Evolutionary conservation across 495 filamentous ascomycete genomes (phyloP), one percentile per base, ranked within the genome.

Genomic region (Penicillium cataractarum): DNA sequence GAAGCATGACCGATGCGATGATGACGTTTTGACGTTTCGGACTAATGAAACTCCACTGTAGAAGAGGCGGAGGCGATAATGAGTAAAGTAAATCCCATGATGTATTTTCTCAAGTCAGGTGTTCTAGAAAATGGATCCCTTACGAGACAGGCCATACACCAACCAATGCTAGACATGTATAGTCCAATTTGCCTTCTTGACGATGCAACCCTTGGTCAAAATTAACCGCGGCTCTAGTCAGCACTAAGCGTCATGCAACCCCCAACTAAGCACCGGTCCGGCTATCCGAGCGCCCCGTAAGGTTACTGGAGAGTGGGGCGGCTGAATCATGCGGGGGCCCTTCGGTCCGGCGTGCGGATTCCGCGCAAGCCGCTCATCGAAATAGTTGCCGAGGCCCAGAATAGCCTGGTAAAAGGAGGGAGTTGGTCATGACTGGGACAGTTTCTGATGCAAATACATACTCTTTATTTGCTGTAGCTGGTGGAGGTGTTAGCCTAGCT

Each of bases 301-400:
- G 44, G 9, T 48, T 48, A 48, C 44, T 22, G 26, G 22, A 8
- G 22, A 19, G 46, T 49, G 46, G 46, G 15, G 46, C 22, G 24
- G 13, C 46, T 50, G 12, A 2, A 13, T n/a, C 17, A 50, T 17
- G 46, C 24, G 22, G 22, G 22, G 12, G 24, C 12, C 22, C 9
- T 50, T 50, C 46, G 46, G 46, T 50, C 46, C 46, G 46, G 44
- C 21, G 39, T 5, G n/a, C 44, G 44, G 44, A 48, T 4, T 48
- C 44, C 39, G 39, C 6, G 12, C 39, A 42, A 19, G 15, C 33
- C 10, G 13, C 17, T 17, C 39, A 22, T 10, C 40, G 9, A 46
- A 46, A 24, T 17, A 50, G 21, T 22, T 46, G 42, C 46, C 46
- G 46, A 15, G 26, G 46, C 15, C 29, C 15, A 29, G 46, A 8